These are phyloP conservation scores for Rhizopogon vesiculosus DNA, from an alignment of 768 basidiomycete genomes.

Conservation along the genomic window DNA sequence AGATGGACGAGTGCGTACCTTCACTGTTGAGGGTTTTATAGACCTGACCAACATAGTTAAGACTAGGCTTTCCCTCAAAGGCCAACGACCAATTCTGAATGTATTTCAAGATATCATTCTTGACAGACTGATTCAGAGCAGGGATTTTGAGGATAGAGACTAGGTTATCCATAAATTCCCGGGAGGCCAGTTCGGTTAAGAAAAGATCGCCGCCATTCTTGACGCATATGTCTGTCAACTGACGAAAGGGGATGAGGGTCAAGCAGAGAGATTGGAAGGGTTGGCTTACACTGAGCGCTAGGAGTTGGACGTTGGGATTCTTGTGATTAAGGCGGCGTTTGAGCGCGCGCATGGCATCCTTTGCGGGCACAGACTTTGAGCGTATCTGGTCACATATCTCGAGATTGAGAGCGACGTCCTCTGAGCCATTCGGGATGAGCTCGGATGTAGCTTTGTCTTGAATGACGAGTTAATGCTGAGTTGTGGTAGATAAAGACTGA, in stretches of 20 bases:
- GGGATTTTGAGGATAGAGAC: constrained; percentile 84
- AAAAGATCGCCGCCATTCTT: constrained; percentile 98
- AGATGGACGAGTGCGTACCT: constrained; percentile 39
- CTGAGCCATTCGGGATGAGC: constrained; percentile 72
- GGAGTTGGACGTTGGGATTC: constrained; percentile 93
- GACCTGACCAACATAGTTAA: constrained; percentile 73
- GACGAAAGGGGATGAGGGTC: constrained; percentile 4
- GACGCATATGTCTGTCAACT: constrained; percentile 88
- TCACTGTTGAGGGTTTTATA: constrained; percentile 74
- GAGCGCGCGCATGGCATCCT: constrained; percentile 84
- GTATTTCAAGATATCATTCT: constrained; percentile 66
- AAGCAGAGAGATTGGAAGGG: not conserved
- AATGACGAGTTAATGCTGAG: constrained; percentile 7
- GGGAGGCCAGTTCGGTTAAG: constrained; percentile 73
- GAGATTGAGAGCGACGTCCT: constrained; percentile 90
- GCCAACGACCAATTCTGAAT: constrained; percentile 95
- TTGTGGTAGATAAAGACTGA: not conserved
- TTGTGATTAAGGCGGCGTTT: constrained; percentile 86
- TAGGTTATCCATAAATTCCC: constrained; percentile 93
- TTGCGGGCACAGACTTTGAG: constrained; percentile 80
- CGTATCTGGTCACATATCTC: constrained; percentile 97
- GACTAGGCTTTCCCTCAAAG: constrained; percentile 73
- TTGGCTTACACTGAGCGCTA: constrained; percentile 73
- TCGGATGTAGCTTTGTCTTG: constrained; percentile 94
- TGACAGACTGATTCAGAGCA: constrained; percentile 74